Evolutionary conservation across 2,329 filamentous ascomycete species (phyloP).

Genomic region (Diaporthe ilicicola): DNA sequence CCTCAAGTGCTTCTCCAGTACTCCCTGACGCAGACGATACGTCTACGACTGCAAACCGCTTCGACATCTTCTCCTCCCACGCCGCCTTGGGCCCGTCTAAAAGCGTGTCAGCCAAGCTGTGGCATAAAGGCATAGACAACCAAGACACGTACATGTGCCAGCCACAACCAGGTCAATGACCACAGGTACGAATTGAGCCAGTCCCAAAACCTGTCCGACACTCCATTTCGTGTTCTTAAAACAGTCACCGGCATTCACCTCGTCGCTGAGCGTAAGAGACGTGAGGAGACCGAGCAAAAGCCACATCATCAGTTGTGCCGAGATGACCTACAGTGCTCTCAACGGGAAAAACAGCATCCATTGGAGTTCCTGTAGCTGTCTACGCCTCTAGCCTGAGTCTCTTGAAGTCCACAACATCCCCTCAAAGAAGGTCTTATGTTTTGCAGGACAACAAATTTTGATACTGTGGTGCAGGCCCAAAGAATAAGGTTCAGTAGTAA

Average conservation of each 20-base stretch:
- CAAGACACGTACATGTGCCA: background rate
- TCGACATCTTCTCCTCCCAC: constrained; percentile 7
- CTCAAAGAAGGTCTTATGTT: background rate
- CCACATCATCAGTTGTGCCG: background rate
- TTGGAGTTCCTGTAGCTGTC: too few relatives aligned
- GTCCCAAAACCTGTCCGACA: background rate
- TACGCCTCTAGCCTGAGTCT: background rate
- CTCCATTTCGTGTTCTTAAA: background rate
- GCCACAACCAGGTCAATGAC: background rate
- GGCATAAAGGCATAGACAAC: background rate
- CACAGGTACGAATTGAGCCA: background rate
- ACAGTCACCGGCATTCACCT: background rate
- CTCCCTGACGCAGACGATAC: background rate
- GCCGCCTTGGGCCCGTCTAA: background rate
- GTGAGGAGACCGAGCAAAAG: background rate
- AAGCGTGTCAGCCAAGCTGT: background rate
- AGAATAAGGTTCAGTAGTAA: background rate
- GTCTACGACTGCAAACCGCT: background rate
- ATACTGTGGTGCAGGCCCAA: background rate
- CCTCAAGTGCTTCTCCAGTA: background rate
- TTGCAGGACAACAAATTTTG: background rate
- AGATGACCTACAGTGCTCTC: background rate
- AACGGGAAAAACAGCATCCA: background rate
- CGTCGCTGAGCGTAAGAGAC: background rate
- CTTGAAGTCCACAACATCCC: background rate